These are phyloP conservation scores for Hansfordia pulvinata DNA, from an alignment of 2,329 filamentous ascomycete genomes.

Conservation along the genomic window DNA sequence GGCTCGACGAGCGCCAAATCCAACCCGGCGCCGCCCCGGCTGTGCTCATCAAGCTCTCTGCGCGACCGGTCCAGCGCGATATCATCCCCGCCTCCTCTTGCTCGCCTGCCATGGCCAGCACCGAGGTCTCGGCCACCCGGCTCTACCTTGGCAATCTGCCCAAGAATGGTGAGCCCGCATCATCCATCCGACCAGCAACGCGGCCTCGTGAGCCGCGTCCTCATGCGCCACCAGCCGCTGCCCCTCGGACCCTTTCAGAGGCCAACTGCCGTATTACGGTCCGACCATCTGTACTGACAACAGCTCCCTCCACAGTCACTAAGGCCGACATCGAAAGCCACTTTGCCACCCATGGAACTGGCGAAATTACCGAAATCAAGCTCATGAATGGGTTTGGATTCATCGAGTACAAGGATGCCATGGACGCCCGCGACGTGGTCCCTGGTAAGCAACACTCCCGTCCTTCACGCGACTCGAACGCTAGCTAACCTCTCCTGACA, in stretches of 20 bases:
- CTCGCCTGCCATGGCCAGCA: slow-evolving; percentile 20
- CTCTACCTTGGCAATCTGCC: slow-evolving; percentile 97
- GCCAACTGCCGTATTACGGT: too few relatives aligned
- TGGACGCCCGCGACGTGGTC: slow-evolving; percentile 97
- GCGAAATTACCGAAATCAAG: slow-evolving; percentile 98
- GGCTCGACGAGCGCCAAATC: too few relatives aligned
- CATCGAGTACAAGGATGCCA: slow-evolving; percentile 96
- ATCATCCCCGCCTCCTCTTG: background rate
- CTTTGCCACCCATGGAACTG: slow-evolving; percentile 89
- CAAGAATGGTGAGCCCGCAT: slow-evolving; percentile 63
- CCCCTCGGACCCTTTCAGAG: too few relatives aligned
- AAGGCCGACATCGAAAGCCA: slow-evolving; percentile 94
- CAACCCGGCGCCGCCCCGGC: too few relatives aligned
- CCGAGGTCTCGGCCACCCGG: slow-evolving; percentile 85
- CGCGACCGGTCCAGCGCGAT: background rate
- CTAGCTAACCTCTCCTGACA: slow-evolving; percentile 12
- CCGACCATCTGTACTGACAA: too few relatives aligned
- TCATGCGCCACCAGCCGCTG: too few relatives aligned
- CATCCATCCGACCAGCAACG: background rate
- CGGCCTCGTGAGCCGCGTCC: background rate
- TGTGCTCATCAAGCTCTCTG: background rate
- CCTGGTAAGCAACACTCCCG: slow-evolving; percentile 54
- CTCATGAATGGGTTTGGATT: slow-evolving; percentile 99
- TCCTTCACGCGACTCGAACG: slow-evolving; percentile 5
- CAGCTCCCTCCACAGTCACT: slow-evolving; percentile 32